These are phyloP conservation scores for Solanum corneliomulleri DNA, from an alignment of 257 asterid species.

Conservation along the genomic window DNA sequence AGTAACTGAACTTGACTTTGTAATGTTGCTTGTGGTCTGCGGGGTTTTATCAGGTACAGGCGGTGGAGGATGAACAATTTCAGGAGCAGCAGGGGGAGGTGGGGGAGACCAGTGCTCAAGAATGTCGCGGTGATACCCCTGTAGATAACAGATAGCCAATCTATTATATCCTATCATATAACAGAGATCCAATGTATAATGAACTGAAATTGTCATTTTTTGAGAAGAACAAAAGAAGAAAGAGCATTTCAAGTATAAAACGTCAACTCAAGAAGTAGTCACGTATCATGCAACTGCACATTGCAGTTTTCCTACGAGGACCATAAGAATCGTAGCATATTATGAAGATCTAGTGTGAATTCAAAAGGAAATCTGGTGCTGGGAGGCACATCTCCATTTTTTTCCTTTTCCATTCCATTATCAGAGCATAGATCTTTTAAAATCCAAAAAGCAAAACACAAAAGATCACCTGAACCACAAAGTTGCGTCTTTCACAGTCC, in stretches of 20 bases:
- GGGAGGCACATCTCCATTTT: not conserved
- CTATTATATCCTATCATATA: not conserved
- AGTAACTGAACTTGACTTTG: not conserved
- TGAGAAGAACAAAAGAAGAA: not conserved
- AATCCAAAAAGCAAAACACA: not conserved
- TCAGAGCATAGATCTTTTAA: not conserved
- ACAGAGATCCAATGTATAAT: not conserved
- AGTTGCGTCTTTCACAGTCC: slow-evolving; percentile 95
- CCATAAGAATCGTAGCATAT: not conserved
- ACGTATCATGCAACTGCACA: not conserved
- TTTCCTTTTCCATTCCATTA: not conserved
- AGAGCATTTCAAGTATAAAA: not conserved
- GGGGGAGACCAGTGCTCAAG: slow-evolving; percentile 54
- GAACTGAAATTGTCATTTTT: not conserved
- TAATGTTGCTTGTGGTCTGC: not conserved
- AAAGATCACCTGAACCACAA: slow-evolving; percentile 72
- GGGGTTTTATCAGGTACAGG: slow-evolving; percentile 4
- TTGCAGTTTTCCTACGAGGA: not conserved
- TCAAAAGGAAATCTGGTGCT: not conserved
- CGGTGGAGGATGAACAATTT: slow-evolving; percentile 35
- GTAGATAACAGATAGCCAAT: not conserved
- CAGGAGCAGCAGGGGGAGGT: slow-evolving; percentile 20
- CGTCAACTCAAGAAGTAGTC: not conserved
- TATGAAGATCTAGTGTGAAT: not conserved
- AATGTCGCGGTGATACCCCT: slow-evolving; percentile 86